A percentile compares a stretch with the other conserved stretches of the same genome.
phyloP scores from a whole-genome alignment of 257 asterid species.

The Fraxinus quadrangulata region DNA sequence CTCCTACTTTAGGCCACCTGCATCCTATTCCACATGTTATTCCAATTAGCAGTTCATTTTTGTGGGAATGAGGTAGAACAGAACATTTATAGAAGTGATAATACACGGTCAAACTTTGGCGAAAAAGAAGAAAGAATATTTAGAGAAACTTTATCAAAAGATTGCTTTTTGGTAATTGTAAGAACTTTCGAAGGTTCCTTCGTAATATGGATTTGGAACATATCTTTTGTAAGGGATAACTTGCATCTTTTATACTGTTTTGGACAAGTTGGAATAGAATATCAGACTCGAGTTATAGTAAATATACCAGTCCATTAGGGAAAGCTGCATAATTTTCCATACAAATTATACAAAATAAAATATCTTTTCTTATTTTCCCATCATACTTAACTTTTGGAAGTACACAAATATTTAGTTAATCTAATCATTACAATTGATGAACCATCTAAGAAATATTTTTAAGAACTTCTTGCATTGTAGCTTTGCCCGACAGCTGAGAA shows the following conservation, averaged over 20 bases:
- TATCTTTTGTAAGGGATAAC: constrained; percentile 26
- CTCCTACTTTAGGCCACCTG: constrained; percentile 9
- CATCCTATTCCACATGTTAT: constrained; percentile 1
- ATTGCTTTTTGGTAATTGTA: constrained; percentile 20
- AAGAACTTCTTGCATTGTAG: not conserved
- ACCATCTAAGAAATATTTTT: not conserved
- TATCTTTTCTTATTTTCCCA: not conserved
- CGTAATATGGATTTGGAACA: constrained; percentile 10
- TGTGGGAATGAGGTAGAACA: not conserved
- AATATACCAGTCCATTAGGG: not conserved
- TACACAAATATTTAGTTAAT: not conserved
- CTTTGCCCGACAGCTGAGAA: not conserved
- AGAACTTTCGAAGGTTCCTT: constrained; percentile 22
- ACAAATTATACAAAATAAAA: not conserved
- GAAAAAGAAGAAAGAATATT: constrained; percentile 11
- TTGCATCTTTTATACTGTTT: constrained; percentile 22
- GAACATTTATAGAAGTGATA: constrained; percentile 16
- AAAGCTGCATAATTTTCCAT: not conserved
- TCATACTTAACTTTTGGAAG: not conserved
- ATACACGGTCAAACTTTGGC: constrained; percentile 16
- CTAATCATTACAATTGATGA: not conserved
- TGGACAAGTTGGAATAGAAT: constrained; percentile 25
- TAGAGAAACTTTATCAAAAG: constrained; percentile 9
- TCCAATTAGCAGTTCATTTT: not conserved
- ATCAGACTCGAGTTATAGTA: not conserved